Base-by-base conservation (phyloP, 1,284 basidiomycete species). In the Earliella scabrosa region DNA sequence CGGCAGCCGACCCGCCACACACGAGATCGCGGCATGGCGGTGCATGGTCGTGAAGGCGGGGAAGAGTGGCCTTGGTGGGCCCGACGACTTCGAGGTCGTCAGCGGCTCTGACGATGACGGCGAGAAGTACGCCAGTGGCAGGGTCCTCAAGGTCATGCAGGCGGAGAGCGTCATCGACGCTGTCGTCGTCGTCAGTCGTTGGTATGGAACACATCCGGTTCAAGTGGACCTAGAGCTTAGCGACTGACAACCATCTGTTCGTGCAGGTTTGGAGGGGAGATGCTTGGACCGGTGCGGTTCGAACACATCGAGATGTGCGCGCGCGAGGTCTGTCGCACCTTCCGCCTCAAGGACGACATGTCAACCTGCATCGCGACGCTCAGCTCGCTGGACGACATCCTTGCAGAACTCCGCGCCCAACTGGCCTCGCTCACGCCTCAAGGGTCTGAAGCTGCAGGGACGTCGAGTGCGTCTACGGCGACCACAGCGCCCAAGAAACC, bases 271-370 rank as follows among this genome's bases (percentile, higher is more conserved):
- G 92, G 92, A 0, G 93, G 92, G 9, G 84, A 82, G 24, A 75
- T 93, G 75, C 69, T 88, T 4, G 86, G 86, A 2, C 83, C 85
- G 10, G 81, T 77, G 10, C 78, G 92, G n/a, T 95, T 93, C 69
- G 72, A 80, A 1, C 92, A 94, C 63, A 90, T 94, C 58, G 86
- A 90, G 67, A 83, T 79, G 4, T 92, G 89, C 65, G 77, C 91
- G 2, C 71, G 78, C 14, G 88, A 92, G 66, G 92, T 91, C 7
- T 88, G 92, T 66, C 78, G 78, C 23, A 73, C 75, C 27, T 90
- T 91, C 76, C 83, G 83, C 58, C 75, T 77, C 35, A 73, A 80
- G 44, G 89, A 92, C 56, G 85, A 89, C 57, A 75, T 90, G 50
- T 78, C 82, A 16, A 84, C 86, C 34, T 78, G 73, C 55, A 72